Conservation (phyloP, 257 asterid genomes). For the Perilla frutescens region DNA sequence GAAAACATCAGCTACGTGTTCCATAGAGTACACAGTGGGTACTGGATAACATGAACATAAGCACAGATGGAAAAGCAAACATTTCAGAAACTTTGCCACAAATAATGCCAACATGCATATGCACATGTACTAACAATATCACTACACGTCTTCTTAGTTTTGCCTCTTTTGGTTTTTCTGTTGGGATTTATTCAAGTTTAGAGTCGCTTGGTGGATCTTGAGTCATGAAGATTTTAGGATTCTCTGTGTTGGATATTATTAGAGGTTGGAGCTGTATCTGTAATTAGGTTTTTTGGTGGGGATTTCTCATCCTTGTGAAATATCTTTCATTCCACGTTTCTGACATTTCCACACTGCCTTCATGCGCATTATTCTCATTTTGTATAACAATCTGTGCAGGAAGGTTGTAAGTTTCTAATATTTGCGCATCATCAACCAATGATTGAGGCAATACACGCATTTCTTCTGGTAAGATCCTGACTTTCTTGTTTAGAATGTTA, state of each 20-base stretch:
- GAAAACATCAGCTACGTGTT: neutral
- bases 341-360: constrained; percentile 19
- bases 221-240: too few relatives aligned
- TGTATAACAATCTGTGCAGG: constrained; percentile 57
- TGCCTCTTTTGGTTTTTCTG: constrained; percentile 11
- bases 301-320: too few relatives aligned
- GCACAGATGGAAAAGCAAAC: neutral
- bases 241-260: too few relatives aligned
- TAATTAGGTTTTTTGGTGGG: too few relatives aligned
- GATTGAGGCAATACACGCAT: constrained; percentile 81
- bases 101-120: neutral
- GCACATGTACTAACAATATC: neutral
- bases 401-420: constrained; percentile 90
- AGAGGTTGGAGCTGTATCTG: too few relatives aligned
- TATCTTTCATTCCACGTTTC: constrained; percentile 19
- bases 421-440: constrained; percentile 93
- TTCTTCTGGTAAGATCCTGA: constrained; percentile 70
- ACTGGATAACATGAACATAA: neutral
- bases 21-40: neutral
- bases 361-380: constrained; percentile 22
- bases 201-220: too few relatives aligned
- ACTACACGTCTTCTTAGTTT: neutral
- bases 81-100: too few relatives aligned
- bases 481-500: constrained; percentile 11
- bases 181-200: neutral